Base-by-base conservation (phyloP, 805 yeast species). In the Wickerhamomyces xylosicus region DNA sequence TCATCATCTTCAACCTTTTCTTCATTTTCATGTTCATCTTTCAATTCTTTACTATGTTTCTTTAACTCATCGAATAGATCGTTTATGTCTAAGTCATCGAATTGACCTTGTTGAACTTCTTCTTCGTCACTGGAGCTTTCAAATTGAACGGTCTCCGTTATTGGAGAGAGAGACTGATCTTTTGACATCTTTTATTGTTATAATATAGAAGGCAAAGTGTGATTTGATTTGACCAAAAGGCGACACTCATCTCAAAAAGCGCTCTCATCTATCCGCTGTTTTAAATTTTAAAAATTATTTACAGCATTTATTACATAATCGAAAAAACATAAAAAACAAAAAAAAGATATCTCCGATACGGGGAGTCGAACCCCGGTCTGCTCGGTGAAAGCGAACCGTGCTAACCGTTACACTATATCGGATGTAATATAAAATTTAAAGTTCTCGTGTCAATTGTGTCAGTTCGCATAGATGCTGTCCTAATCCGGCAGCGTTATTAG, bases 281-380 rank as follows among this genome's bases (percentile, higher is more conserved):
- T 25, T 25, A 25, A 25, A 25, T 25, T 25, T 25, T 25, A 10
- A 25, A 25, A 25, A 21, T 21, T 21, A 21, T 21, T 6, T 21
- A 7, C 25, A 7, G 25, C 25, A 21, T 21, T 21, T 6, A 21
- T 21, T 10, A 21, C 25, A 21, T 21, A 21, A 21, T 21, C 25
- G 6, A 10, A 21, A 10, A 21, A 10, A 21, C 10, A 10, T 21
- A 10, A 21, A 25, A 38, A 35, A 18, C 6, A 11, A 35, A 41
- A 51, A 52, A 55, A 52, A 50, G 44, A 42, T 45, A 42, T 43
- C 71, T 77, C 84, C 84, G 82, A 74, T 75, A 69, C 85, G 80
- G 84, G 84, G 84, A 76, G 82, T 77, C 82, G 84, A 77, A 77
- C 84, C 83, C 84, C 80, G 79, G 76, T 69, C 64, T 77, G 79